phyloP scores from a whole-genome alignment of 148 eudicot genomes.

The Camellia japonica region DNA sequence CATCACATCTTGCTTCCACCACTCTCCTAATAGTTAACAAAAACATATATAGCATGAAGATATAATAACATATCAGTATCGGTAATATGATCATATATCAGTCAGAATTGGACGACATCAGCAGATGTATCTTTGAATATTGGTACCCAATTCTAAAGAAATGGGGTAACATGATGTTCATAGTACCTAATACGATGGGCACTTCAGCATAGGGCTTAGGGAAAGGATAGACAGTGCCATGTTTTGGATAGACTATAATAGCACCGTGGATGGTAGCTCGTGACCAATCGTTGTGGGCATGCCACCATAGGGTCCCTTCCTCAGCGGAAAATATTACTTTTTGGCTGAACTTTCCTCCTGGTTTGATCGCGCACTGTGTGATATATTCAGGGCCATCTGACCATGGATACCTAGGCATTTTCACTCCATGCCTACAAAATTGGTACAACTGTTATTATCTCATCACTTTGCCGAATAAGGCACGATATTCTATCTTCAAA shows the following conservation, averaged over 20 bases:
- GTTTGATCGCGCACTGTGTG: conserved; percentile 11
- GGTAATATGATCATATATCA: no score
- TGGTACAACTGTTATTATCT: background rate
- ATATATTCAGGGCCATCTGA: conserved; percentile 15
- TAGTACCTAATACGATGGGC: conserved; percentile 14
- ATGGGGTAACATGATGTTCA: no score
- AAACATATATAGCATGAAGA: background rate
- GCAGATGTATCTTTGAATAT: no score
- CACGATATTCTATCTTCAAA: no score
- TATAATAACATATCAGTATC: no score
- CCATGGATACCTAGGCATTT: conserved; percentile 12
- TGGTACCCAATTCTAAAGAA: no score
- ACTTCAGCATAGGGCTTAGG: conserved; percentile 7
- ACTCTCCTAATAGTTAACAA: conserved; percentile 12
- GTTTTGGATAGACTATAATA: conserved; percentile 3
- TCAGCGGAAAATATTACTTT: conserved; percentile 11
- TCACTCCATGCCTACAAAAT: conserved; percentile 20
- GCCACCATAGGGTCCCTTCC: conserved; percentile 27
- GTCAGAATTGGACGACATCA: no score
- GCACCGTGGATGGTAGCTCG: conserved; percentile 20
- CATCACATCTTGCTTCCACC: conserved; percentile 27
- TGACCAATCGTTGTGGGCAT: conserved; percentile 19
- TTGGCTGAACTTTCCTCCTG: conserved; percentile 14
- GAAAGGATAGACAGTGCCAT: conserved; percentile 8
- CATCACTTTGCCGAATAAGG: background rate